These are phyloP conservation scores for Monilinia laxa DNA, from an alignment of 2,329 filamentous ascomycete species.

Conservation along the genomic window DNA sequence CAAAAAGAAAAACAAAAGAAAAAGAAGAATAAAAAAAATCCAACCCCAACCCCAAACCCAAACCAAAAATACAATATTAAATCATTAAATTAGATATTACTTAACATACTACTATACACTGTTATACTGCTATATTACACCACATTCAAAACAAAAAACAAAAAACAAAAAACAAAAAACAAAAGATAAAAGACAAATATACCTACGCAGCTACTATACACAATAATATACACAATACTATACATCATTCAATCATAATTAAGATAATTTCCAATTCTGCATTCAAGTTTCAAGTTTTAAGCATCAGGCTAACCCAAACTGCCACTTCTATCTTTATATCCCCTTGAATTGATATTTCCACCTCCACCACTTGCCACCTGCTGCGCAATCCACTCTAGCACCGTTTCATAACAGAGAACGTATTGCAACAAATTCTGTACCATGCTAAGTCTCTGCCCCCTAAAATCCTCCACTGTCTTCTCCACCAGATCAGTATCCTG, in stretches of 20 bases:
- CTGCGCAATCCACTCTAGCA: conserved; percentile 77
- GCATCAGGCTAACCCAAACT: background rate
- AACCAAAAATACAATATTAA: too few species aligned
- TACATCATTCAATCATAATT: background rate
- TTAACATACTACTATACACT: too few species aligned
- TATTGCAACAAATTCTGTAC: conserved; percentile 92
- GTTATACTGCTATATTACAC: too few species aligned
- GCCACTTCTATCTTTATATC: conserved; percentile 5
- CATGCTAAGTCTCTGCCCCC: conserved; percentile 88
- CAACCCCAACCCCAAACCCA: too few species aligned
- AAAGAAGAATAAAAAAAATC: too few species aligned
- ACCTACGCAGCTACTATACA: too few species aligned
- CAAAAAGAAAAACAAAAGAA: too few species aligned
- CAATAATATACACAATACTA: too few species aligned
- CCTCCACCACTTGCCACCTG: conserved; percentile 30
- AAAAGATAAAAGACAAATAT: too few species aligned
- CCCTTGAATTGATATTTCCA: conserved; percentile 18
- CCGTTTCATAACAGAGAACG: conserved; percentile 93
- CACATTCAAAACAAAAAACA: too few species aligned
- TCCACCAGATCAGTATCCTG: conserved; percentile 77
- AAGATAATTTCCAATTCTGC: background rate
- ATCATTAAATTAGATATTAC: too few species aligned
- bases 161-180: too few species aligned
- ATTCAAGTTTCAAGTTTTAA: background rate
- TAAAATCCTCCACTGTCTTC: conserved; percentile 86